Conservation (phyloP, 768 basidiomycete species). For the Leccinum disarticulatum region DNA sequence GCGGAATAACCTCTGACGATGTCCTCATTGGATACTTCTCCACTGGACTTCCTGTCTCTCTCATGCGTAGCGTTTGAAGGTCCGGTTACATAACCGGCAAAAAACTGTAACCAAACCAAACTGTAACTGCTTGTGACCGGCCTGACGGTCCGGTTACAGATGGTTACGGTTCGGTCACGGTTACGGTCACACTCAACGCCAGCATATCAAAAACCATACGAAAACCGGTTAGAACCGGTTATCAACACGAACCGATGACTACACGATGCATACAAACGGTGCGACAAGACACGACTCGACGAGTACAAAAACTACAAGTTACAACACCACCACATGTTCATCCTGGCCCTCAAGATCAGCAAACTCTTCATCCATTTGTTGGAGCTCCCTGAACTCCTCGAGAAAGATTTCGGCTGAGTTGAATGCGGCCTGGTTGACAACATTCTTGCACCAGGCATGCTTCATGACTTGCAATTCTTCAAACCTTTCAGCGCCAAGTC, state of each 20-base stretch:
- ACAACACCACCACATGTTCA: not conserved
- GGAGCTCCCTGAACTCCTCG: not conserved
- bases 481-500: not conserved
- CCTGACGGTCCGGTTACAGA: not conserved
- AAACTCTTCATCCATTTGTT: not conserved
- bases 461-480: not conserved
- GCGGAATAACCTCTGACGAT: too few relatives aligned
- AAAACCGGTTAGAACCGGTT: not conserved
- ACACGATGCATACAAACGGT: not conserved
- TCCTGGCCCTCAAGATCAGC: not conserved
- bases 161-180: not conserved
- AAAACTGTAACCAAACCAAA: too few relatives aligned
- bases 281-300: not conserved
- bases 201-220: not conserved
- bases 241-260: not conserved
- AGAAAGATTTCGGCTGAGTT: not conserved
- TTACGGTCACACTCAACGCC: not conserved
- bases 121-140: too few relatives aligned
- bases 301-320: not conserved
- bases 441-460: not conserved
- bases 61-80: too few relatives aligned
- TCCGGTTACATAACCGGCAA: too few relatives aligned
- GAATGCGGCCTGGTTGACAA: not conserved
- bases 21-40: too few relatives aligned
- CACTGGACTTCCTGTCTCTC: too few relatives aligned